Base-by-base conservation (phyloP, 2,329 filamentous ascomycete species). In the Claviceps lovelessii region DNA sequence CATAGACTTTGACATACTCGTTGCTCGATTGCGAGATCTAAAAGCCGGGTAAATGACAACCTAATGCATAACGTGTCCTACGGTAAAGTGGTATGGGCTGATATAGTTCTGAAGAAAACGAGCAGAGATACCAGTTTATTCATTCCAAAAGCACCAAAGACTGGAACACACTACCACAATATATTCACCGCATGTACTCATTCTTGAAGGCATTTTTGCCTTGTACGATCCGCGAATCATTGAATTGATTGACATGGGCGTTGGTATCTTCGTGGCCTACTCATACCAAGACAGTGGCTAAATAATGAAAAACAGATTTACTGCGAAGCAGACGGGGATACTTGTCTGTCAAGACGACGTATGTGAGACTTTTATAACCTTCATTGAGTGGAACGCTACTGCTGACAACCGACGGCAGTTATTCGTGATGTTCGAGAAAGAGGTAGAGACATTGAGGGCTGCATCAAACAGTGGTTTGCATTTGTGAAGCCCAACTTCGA, bases 401-500 rank as follows among this genome's bases (percentile, higher is more conserved):
- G 35, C 53, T 63, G 51, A 59, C 35, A 39, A 39, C 39, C 47
- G 1, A 58, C n/a, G 13, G 33, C 31, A 90, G 86, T 94, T 61
- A 74, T 89, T 42, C 86, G 93, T 64, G 93, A 98, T 70, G 88
- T 97, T 28, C 82, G 82, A 62, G 88, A 95, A 63, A 83, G 93
- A 63, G 91, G 88, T 3, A 81, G 93, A 65, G 91, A 95, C 64
- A 86, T 97, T 55, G 87, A 96, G 66, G 93, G 93, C 45, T 91
- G 90, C 64, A 90, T 98, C 68, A 97, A 97, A 70, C 93, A 98
- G 68, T 98, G 93, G 93, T 96, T 97, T 67, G 75, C 74, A 11
- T 98, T 87, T 66, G 93, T 98, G 47, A 98, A 98, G 70, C 93
- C 93, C 3, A 97, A 97, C 65, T 97, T 94, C 63, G 86, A 91